phyloP scores from a whole-genome alignment of 2,329 filamentous ascomycete species.

The Alternaria arbusti region DNA sequence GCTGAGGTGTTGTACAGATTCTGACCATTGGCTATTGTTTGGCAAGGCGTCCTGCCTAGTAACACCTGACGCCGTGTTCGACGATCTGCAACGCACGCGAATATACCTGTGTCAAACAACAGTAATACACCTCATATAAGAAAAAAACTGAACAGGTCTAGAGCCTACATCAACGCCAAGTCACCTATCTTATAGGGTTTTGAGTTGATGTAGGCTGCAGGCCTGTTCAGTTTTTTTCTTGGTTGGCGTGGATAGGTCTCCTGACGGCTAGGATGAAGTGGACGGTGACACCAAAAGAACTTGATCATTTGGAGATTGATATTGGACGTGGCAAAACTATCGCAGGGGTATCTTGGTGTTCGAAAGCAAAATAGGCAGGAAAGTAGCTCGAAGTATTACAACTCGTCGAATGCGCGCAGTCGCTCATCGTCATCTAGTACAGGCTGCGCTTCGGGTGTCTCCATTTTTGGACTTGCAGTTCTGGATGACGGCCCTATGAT shows the following conservation, averaged over 20 bases:
- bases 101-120: background rate
- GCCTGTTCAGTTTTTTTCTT: no score
- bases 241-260: background rate
- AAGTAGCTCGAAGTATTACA: constrained; percentile 13
- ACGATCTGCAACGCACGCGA: background rate
- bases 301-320: background rate
- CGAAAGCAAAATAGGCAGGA: background rate
- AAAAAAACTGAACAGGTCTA: no score
- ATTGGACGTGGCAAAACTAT: background rate
- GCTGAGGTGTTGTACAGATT: background rate
- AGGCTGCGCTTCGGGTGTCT: constrained; percentile 4
- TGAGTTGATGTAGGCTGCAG: no score
- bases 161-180: no score
- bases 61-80: background rate
- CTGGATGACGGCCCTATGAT: constrained; percentile 26
- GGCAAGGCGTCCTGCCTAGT: background rate
- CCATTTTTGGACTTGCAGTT: constrained; percentile 5
- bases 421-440: constrained; percentile 18
- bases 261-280: background rate
- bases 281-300: background rate
- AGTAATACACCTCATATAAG: background rate
- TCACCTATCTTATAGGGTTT: no score
- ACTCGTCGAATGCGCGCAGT: constrained; percentile 34
- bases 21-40: background rate
- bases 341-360: constrained; percentile 20